A percentile compares a stretch with the other conserved stretches of the same genome.
Conservation (phyloP, 2,329 filamentous ascomycete species). For the Fusarium sp. region DNA sequence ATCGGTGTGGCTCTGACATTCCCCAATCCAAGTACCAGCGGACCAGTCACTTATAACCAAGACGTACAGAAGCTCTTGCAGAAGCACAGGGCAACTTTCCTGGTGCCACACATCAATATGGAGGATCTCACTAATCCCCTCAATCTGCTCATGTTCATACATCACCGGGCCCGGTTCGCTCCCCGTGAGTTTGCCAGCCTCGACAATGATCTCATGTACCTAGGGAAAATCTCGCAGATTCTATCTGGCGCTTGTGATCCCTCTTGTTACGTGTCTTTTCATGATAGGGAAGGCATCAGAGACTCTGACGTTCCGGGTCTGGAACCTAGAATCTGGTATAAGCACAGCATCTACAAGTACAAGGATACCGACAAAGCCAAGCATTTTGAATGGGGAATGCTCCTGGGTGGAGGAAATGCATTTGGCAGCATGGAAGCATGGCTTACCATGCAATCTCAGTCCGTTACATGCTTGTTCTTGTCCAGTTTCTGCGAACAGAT, state of each 20-base stretch:
- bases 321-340: neutral
- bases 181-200: conserved; percentile 22
- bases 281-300: neutral
- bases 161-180: conserved; percentile 32
- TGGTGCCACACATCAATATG: conserved; percentile 45
- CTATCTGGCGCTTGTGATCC: conserved; percentile 33
- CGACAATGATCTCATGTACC: conserved; percentile 40
- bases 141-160: conserved; percentile 43
- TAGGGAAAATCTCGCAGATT: conserved; percentile 34
- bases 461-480: conserved; percentile 37
- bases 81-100: conserved; percentile 35
- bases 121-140: conserved; percentile 32
- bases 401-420: neutral
- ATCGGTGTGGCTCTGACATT: too few species aligned
- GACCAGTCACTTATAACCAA: conserved; percentile 17
- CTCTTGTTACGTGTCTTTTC: conserved; percentile 4
- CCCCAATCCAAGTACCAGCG: neutral
- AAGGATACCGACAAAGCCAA: neutral
- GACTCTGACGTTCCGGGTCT: neutral
- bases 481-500: conserved; percentile 25
- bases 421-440: conserved; percentile 37
- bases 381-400: neutral
- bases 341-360: too few species aligned
- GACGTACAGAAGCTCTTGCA: conserved; percentile 20
- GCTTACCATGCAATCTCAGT: conserved; percentile 37